Percentiles rank a stretch among this genome's conserved stretches.
Conservation (phyloP, 2,329 filamentous ascomycete species). For the Fusarium keratoplasticum region DNA sequence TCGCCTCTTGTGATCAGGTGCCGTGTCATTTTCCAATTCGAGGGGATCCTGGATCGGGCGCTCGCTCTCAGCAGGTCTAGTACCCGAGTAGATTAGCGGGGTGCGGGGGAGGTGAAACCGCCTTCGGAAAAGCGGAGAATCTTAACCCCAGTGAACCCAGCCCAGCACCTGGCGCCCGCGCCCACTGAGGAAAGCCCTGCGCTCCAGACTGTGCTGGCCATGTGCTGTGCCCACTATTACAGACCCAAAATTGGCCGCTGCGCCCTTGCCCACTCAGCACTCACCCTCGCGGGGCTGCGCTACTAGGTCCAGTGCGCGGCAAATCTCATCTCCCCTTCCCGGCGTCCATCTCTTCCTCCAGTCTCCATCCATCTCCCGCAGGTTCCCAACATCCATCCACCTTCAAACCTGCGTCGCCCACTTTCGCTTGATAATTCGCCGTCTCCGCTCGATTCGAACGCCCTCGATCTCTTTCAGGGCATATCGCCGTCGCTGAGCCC, state of each 20-base stretch:
- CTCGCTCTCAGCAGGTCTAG: constrained; percentile 26
- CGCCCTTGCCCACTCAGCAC: neutral
- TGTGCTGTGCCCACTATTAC: neutral
- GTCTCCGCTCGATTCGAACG: neutral
- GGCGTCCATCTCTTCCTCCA: constrained; percentile 1
- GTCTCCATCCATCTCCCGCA: constrained; percentile 24
- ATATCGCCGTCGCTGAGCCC: constrained; percentile 14
- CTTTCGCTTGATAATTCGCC: constrained; percentile 13
- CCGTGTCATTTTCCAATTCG: constrained; percentile 34
- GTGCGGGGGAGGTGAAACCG: constrained; percentile 44
- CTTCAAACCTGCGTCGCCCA: constrained; percentile 12
- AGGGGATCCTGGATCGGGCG: constrained; percentile 19
- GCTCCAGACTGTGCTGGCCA: neutral
- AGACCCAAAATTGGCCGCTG: neutral
- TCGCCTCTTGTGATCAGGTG: constrained; percentile 22
- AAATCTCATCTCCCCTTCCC: constrained; percentile 43
- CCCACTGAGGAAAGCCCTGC: constrained; percentile 5
- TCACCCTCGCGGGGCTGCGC: constrained; percentile 27
- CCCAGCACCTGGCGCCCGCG: neutral
- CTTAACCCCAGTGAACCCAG: constrained; percentile 26
- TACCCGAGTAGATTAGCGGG: constrained; percentile 37
- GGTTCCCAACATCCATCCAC: constrained; percentile 18
- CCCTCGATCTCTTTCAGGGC: neutral
- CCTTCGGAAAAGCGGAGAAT: constrained; percentile 44
- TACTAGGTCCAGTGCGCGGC: constrained; percentile 18